Percentiles rank a stretch among this genome's conserved stretches.
Evolutionary conservation across 306 rosid genomes (phyloP).

Genomic region (Geum urbanum): DNA sequence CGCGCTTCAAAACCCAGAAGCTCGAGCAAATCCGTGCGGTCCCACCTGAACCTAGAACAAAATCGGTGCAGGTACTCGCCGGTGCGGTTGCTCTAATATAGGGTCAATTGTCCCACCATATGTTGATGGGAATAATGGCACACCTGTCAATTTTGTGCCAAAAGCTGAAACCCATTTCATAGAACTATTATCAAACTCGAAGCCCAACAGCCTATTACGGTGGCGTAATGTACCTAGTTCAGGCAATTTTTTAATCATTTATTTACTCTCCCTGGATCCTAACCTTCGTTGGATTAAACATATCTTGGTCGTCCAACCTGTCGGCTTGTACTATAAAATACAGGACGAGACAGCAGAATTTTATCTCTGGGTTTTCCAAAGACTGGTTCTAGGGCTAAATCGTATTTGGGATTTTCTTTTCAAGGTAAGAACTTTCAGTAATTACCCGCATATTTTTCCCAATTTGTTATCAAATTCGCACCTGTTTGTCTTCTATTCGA

Average conservation of each 20-base stretch:
- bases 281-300: constrained; percentile 20
- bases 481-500: background rate
- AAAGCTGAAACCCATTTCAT: background rate
- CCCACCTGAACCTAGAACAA: too few relatives aligned
- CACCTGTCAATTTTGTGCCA: background rate
- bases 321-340: constrained; percentile 27
- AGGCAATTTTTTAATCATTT: background rate
- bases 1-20: too few relatives aligned
- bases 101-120: too few relatives aligned
- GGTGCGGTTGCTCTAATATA: too few relatives aligned
- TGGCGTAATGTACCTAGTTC: background rate
- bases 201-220: background rate
- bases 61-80: too few relatives aligned
- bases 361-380: background rate
- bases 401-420: constrained; percentile 1
- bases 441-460: background rate
- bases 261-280: background rate
- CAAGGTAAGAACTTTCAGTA: constrained; percentile 2
- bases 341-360: background rate
- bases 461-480: background rate
- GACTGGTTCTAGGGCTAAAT: constrained; percentile 15
- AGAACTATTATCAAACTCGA: background rate
- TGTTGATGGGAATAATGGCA: too few relatives aligned
- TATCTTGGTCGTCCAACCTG: constrained; percentile 30
- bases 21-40: too few relatives aligned